Evolutionary conservation across 495 filamentous ascomycete species (phyloP).

Genomic region (Friedmanniomyces simplex): DNA sequence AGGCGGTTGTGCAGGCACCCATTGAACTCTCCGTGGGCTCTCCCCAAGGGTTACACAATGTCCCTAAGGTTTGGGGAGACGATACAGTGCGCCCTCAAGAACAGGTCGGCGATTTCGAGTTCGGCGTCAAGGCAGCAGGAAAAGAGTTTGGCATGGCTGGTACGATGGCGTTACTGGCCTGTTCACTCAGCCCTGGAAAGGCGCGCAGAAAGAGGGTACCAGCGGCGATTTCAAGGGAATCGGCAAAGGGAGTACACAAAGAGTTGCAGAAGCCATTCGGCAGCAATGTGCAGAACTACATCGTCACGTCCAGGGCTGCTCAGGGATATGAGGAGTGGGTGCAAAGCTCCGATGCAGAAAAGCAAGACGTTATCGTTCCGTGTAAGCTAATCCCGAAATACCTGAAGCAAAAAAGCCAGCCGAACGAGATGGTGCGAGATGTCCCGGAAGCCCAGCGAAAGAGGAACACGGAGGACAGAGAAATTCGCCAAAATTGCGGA

Average conservation of each 20-base stretch:
- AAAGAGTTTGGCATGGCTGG: constrained; percentile 25
- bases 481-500: too few relatives aligned
- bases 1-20: constrained; percentile 58
- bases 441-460: constrained; percentile 27
- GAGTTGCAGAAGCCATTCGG: constrained; percentile 56
- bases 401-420: constrained; percentile 44
- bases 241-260: constrained; percentile 66
- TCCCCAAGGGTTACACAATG: constrained; percentile 78
- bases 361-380: constrained; percentile 43
- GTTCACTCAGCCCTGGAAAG: constrained; percentile 56
- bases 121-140: constrained; percentile 45
- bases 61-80: constrained; percentile 68
- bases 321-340: constrained; percentile 59
- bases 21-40: constrained; percentile 70
- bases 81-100: constrained; percentile 56
- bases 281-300: constrained; percentile 55
- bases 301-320: constrained; percentile 57
- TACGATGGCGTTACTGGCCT: constrained; percentile 62
- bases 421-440: constrained; percentile 37
- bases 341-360: constrained; percentile 40
- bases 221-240: constrained; percentile 64
- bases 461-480: constrained; percentile 29
- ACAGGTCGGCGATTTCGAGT: constrained; percentile 59
- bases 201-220: constrained; percentile 56
- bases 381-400: constrained; percentile 48